phyloP scores from a whole-genome alignment of 78 protist species.

The Salpingoeca rosetta region DNA sequence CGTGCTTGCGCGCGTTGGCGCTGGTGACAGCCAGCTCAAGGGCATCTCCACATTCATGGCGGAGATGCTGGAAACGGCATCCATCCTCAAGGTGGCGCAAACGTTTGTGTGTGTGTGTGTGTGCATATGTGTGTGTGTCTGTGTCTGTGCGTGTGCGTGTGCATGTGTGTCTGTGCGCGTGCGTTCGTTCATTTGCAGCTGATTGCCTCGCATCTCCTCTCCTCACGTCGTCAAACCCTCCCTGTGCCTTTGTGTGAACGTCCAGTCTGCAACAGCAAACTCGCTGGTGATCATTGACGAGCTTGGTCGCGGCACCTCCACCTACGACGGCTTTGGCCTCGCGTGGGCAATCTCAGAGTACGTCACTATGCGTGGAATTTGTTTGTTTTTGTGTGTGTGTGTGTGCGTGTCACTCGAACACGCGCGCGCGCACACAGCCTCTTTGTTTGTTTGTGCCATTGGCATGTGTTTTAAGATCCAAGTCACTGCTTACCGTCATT shows the following conservation, averaged over 20 bases:
- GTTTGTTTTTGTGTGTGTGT: background rate
- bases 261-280: conserved; percentile 54
- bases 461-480: background rate
- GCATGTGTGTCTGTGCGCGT: background rate
- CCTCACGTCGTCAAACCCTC: background rate
- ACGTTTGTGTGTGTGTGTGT: background rate
- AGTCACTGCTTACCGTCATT: background rate
- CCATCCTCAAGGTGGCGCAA: conserved; percentile 56
- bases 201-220: background rate
- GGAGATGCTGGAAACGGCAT: conserved; percentile 96
- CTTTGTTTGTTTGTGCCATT: background rate
- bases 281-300: conserved; percentile 94
- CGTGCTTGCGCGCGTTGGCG: conserved; percentile 93
- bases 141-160: background rate
- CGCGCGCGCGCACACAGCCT: background rate
- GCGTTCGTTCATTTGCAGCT: background rate
- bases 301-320: conserved; percentile 97
- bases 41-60: conserved; percentile 97
- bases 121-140: background rate
- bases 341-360: conserved; percentile 93
- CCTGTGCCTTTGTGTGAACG: background rate
- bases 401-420: background rate
- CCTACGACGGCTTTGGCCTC: conserved; percentile 97
- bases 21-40: conserved; percentile 85
- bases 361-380: background rate